Evolutionary conservation across 2,329 filamentous ascomycete genomes (phyloP).

Genomic region (Hortaea sp.): DNA sequence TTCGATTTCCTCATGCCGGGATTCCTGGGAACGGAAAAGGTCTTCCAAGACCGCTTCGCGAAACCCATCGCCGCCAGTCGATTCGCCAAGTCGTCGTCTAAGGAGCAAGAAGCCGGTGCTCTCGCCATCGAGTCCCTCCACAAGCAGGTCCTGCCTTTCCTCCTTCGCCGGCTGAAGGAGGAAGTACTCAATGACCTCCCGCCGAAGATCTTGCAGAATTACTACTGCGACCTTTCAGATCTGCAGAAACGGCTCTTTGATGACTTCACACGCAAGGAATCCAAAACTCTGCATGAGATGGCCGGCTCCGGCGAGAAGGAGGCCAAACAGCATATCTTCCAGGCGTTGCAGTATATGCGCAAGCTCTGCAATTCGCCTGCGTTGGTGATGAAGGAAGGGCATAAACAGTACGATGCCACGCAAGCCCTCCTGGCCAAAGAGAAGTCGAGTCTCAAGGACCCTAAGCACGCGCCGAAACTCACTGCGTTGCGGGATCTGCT

Average conservation of each 20-base stretch:
- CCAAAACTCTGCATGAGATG: conserved; percentile 75
- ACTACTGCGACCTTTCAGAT: conserved; percentile 96
- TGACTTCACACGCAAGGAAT: conserved; percentile 89
- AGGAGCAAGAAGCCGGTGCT: conserved; percentile 94
- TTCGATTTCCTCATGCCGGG: conserved; percentile 99
- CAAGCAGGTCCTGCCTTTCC: conserved; percentile 94
- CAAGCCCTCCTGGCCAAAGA: conserved; percentile 70
- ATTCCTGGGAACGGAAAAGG: conserved; percentile 89
- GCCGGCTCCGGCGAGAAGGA: conserved; percentile 80
- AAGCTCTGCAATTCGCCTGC: conserved; percentile 97
- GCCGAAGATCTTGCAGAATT: conserved; percentile 97
- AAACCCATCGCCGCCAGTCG: conserved; percentile 92
- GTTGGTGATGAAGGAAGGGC: conserved; percentile 87
- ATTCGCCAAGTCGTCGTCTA: conserved; percentile 93
- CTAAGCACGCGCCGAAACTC: conserved; percentile 83
- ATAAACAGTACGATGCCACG: conserved; percentile 81
- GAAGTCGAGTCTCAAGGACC: conserved; percentile 73
- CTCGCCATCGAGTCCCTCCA: conserved; percentile 96
- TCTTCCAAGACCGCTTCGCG: conserved; percentile 91
- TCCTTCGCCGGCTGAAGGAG: conserved; percentile 91
- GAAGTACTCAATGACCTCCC: conserved; percentile 93
- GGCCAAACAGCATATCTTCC: conserved; percentile 97
- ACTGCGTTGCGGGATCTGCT: conserved; percentile 80
- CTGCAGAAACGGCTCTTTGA: conserved; percentile 92
- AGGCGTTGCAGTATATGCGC: conserved; percentile 97